phyloP scores from a whole-genome alignment of 2,329 filamentous ascomycete species.

The Colletotrichum paranaense region DNA sequence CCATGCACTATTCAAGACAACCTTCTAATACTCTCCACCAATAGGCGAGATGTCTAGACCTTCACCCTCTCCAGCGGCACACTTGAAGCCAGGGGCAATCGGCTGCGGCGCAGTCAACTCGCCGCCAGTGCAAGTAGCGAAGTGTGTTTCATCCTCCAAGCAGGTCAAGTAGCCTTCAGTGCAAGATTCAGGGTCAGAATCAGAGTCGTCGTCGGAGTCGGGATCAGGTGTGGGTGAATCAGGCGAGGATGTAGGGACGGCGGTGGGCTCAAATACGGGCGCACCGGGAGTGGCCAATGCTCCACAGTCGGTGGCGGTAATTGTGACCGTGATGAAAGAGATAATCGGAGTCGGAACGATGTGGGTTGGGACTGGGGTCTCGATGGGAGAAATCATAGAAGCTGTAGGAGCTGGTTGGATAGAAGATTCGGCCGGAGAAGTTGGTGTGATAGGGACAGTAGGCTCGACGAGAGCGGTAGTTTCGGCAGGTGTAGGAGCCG shows the following conservation, averaged over 20 bases:
- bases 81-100: slow-evolving; percentile 30
- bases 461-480: background rate
- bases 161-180: slow-evolving; percentile 23
- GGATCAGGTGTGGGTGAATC: background rate
- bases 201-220: no score
- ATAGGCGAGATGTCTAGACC: slow-evolving; percentile 20
- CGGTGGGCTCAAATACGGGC: background rate
- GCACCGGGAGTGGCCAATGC: background rate
- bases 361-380: background rate
- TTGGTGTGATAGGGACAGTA: background rate
- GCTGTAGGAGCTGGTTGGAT: background rate
- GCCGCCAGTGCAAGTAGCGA: slow-evolving; percentile 31
- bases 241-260: background rate
- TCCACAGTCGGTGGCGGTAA: slow-evolving; percentile 5
- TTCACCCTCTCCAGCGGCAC: slow-evolving; percentile 10
- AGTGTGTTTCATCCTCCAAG: slow-evolving; percentile 15
- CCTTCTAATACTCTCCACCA: background rate
- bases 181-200: background rate
- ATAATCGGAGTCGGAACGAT: background rate
- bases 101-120: slow-evolving; percentile 25
- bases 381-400: background rate
- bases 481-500: background rate
- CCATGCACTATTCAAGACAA: no score
- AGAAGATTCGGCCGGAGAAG: background rate
- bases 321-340: slow-evolving; percentile 37